These are phyloP conservation scores for Isoetes engelmannii DNA, from an alignment of 83 land plant species.

Conservation along the genomic window DNA sequence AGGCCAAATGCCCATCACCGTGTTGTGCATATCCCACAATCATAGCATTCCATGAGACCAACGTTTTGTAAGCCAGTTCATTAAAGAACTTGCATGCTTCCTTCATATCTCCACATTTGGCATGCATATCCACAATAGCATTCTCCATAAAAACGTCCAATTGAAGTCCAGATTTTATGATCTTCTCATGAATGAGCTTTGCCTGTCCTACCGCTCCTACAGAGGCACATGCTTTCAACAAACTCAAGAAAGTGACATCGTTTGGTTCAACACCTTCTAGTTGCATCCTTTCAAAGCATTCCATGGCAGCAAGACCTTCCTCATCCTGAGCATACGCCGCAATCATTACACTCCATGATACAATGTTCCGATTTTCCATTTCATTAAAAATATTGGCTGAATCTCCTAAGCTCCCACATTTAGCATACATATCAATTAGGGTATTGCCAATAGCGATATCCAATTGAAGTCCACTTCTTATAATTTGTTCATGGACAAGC, in stretches of 20 bases:
- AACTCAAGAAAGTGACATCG: background rate
- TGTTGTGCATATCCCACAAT: too few relatives aligned
- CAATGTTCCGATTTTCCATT: background rate
- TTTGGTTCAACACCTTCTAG: background rate
- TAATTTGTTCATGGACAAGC: background rate
- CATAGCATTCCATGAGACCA: too few relatives aligned
- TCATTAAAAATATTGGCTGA: background rate
- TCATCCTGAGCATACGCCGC: background rate
- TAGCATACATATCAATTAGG: constrained; percentile 9
- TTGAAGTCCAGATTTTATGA: too few relatives aligned
- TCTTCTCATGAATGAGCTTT: too few relatives aligned
- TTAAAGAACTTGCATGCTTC: too few relatives aligned
- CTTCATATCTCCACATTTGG: too few relatives aligned
- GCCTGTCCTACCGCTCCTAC: too few relatives aligned
- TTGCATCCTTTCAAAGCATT: constrained; percentile 1
- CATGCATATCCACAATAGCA: too few relatives aligned
- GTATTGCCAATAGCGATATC: background rate
- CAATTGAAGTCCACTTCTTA: background rate
- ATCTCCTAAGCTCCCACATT: background rate
- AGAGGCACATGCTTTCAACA: constrained; percentile 5
- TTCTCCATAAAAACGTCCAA: too few relatives aligned
- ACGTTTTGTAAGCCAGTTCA: too few relatives aligned
- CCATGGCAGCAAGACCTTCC: background rate
- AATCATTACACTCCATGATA: constrained; percentile 10
- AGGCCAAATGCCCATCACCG: too few relatives aligned